phyloP scores from a whole-genome alignment of 2,329 filamentous ascomycete species.

The Tolypocladium pustulatum region DNA sequence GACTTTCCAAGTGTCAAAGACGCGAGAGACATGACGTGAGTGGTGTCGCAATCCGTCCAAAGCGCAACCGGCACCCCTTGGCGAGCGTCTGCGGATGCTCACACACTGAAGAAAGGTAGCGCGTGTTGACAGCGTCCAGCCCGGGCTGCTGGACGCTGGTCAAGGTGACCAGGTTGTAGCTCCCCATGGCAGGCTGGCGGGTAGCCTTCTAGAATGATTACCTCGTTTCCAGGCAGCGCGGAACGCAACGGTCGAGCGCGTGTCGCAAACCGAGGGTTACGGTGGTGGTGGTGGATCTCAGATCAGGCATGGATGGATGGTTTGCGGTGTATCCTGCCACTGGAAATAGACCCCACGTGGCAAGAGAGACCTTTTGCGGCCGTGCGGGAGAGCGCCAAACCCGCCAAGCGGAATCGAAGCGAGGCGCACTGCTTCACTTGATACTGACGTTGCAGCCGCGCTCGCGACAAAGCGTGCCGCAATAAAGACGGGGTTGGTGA shows the following conservation, averaged over 20 bases:
- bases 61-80: not conserved
- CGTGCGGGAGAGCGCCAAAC: not conserved
- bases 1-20: too few relatives aligned
- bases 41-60: not conserved
- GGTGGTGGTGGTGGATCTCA: not conserved
- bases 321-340: not conserved
- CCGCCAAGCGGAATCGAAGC: not conserved
- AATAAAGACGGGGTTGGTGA: not conserved
- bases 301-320: not conserved
- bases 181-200: not conserved
- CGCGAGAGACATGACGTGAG: not conserved
- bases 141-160: not conserved
- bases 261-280: not conserved
- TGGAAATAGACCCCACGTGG: conserved; percentile 1
- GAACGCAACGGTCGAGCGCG: not conserved
- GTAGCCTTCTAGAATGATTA: not conserved
- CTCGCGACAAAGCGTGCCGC: not conserved
- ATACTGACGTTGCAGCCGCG: not conserved
- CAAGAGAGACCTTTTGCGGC: not conserved
- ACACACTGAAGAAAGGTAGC: not conserved
- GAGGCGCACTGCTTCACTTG: not conserved
- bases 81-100: not conserved
- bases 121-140: not conserved
- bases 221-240: not conserved
- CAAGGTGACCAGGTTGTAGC: not conserved